Evolutionary conservation across 2,329 filamentous ascomycete genomes (phyloP), one percentile per base, ranked within the genome.

Genomic region (Graphiopsis chlorocephala): DNA sequence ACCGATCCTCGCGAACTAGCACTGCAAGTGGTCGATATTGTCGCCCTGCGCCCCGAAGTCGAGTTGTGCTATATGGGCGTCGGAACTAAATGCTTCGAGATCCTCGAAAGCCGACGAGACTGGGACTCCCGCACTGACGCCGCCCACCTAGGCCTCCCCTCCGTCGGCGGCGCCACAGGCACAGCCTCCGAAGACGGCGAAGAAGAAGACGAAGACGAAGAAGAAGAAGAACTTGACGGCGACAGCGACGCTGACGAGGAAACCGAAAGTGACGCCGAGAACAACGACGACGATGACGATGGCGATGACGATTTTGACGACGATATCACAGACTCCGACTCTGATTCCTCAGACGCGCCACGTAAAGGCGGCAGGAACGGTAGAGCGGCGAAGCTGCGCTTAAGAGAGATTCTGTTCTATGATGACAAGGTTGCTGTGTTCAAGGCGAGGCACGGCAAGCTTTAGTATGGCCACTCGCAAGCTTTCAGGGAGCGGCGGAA

Each of bases 341-440:
- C 50, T 8, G 65, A 67, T n/a, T 42, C 38, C n/a, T 45, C 50
- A 12, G 57, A 31, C 47, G 25, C 50, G 50, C 33, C 55, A 10
- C 66, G 66, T 25, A 64, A 64, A 23, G 63, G 57, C 14, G 58
- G 61, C 48, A 64, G 66, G 50, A 33, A 57, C 28, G 48, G 48
- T 28, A 33, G 58, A 57, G 68, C 66, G 35, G 72, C 71, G 12
- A 79, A 83, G 70, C 82, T 93, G 66, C 83, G 87, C 63, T 79
- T 94, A 69, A 82, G 90, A 67, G 90, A 94, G 80, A 94, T 95
- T 68, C 77, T 93, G 67, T 94, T 92, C 76, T 93, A 92, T 72
- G 91, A 94, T 74, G 91, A 94, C 74, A 91, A 92, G 77, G 87
- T 92, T 61, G 87, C 89, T 29, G 88, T 94, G 65, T 94, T 94